Percentiles rank a stretch among this genome's conserved stretches.
phyloP scores from a whole-genome alignment of 2,329 filamentous ascomycete genomes.

The Exophiala viscosa region DNA sequence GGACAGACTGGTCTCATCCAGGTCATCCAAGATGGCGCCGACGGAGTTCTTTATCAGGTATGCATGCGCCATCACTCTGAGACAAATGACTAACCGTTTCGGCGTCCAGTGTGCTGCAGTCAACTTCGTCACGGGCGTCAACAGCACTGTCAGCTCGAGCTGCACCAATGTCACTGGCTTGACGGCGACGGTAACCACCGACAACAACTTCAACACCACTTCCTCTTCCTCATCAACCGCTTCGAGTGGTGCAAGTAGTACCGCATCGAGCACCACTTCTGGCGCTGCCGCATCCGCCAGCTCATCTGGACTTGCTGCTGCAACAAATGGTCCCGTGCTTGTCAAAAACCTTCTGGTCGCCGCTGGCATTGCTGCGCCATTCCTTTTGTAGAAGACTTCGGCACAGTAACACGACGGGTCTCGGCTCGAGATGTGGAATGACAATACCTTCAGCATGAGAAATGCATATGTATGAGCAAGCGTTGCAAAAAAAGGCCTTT shows the following conservation, averaged over 20 bases:
- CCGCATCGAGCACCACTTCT: slow-evolving; percentile 6
- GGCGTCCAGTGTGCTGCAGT: slow-evolving; percentile 23
- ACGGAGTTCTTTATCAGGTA: slow-evolving; percentile 25
- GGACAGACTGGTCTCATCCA: slow-evolving; percentile 20
- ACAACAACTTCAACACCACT: slow-evolving; percentile 17
- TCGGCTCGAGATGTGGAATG: too few species aligned
- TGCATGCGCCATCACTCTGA: not conserved
- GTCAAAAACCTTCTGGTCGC: slow-evolving; percentile 8
- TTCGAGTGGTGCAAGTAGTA: slow-evolving; percentile 1
- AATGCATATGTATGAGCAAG: too few species aligned
- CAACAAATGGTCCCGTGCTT: slow-evolving; percentile 7
- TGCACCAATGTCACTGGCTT: slow-evolving; percentile 61
- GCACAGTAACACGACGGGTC: too few species aligned
- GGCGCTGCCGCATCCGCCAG: slow-evolving; percentile 7
- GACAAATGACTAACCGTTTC: not conserved
- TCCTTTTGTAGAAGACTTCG: slow-evolving; percentile 3
- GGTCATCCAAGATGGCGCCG: slow-evolving; percentile 19
- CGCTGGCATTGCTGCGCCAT: slow-evolving; percentile 9
- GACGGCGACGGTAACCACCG: slow-evolving; percentile 34
- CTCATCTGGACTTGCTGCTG: slow-evolving; percentile 6
- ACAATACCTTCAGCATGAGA: too few species aligned
- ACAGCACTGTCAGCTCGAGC: slow-evolving; percentile 32
- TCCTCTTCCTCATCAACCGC: not conserved
- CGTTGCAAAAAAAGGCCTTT: too few species aligned
- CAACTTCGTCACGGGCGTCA: slow-evolving; percentile 23